Conservation (phyloP, 2,329 filamentous ascomycete genomes). For the Penicillium corylophilum region DNA sequence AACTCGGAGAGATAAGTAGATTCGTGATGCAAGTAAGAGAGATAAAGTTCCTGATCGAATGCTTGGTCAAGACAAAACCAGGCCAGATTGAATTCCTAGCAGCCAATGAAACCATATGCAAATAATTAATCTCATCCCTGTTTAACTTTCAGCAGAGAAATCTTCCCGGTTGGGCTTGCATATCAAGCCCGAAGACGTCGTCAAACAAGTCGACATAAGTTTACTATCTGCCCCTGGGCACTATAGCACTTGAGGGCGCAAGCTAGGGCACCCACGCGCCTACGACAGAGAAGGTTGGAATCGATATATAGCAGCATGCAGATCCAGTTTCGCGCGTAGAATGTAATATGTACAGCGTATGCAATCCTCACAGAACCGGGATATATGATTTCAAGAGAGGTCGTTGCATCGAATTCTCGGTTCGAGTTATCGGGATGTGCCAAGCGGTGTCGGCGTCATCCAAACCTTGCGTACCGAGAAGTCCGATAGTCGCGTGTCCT, state of each 20-base stretch:
- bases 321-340: constrained; percentile 10
- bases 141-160: not conserved
- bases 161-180: not conserved
- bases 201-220: not conserved
- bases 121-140: not conserved
- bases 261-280: not conserved
- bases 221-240: too few relatives aligned
- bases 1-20: not conserved
- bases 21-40: not conserved
- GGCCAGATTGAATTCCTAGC: not conserved
- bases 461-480: not conserved
- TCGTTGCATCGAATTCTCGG: constrained; percentile 5
- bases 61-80: not conserved
- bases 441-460: not conserved
- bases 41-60: not conserved
- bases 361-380: constrained; percentile 9
- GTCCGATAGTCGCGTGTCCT: not conserved
- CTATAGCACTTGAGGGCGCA: not conserved
- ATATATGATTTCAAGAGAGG: constrained; percentile 4
- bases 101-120: not conserved
- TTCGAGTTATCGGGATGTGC: not conserved
- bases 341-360: constrained; percentile 14
- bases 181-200: not conserved
- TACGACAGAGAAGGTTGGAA: not conserved
- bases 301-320: not conserved